Evolutionary conservation across 306 rosid genomes (phyloP).

Genomic region (Cicer arietinum): DNA sequence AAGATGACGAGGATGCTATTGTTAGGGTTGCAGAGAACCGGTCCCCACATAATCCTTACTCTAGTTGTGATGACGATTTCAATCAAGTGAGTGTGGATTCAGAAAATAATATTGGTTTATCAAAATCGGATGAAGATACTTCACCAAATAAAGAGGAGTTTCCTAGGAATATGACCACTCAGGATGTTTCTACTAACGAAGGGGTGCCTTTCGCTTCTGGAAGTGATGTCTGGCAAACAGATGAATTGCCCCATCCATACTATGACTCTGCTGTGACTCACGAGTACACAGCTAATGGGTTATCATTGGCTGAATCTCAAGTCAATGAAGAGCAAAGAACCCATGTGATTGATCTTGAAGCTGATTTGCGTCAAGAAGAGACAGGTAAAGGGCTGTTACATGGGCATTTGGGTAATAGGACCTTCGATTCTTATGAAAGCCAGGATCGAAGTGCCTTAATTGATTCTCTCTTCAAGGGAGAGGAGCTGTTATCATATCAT

Average conservation of each 20-base stretch:
- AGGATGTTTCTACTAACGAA: constrained; percentile 51
- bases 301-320: constrained; percentile 61
- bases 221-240: constrained; percentile 68
- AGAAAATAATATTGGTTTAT: constrained; percentile 43
- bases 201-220: constrained; percentile 56
- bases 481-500: constrained; percentile 61
- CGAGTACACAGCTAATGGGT: constrained; percentile 54
- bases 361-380: constrained; percentile 61
- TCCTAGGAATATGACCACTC: constrained; percentile 49
- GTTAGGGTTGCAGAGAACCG: constrained; percentile 44
- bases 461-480: constrained; percentile 75
- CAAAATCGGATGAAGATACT: constrained; percentile 35
- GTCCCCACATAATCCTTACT: constrained; percentile 45
- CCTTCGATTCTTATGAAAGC: constrained; percentile 67
- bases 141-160: constrained; percentile 46
- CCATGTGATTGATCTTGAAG: constrained; percentile 61
- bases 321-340: constrained; percentile 52
- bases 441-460: constrained; percentile 76
- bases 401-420: constrained; percentile 55
- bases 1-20: constrained; percentile 38
- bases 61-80: constrained; percentile 45
- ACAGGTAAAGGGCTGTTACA: constrained; percentile 56
- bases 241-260: constrained; percentile 68
- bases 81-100: constrained; percentile 46
- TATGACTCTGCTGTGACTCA: constrained; percentile 67